Base-by-base conservation (phyloP, 1,284 basidiomycete species). In the Cutaneotrichosporon arboriforme region DNA sequence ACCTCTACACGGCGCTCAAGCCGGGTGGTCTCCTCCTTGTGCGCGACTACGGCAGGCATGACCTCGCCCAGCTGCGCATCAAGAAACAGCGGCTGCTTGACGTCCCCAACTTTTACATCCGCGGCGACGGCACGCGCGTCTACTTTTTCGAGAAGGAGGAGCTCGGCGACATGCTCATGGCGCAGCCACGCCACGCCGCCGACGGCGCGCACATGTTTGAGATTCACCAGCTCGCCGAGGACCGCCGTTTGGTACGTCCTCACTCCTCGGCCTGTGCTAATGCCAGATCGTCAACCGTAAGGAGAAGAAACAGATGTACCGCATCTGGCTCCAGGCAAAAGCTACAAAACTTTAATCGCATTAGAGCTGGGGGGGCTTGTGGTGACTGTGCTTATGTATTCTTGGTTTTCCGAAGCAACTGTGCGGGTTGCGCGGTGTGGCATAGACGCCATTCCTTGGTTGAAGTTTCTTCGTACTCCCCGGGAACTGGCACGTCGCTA, bases 121-220 rank as follows among this genome's bases (percentile, higher is more conserved):
- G 94, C 44, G 94, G 94, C 1, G 94, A 98, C 74, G 94, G 93
- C 61, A 98, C 94, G 0, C 80, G 96, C 34, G 93, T 97, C 0
- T 97, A 96, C 73, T 97, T 96, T 72, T 97, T 97, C 65, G 87
- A 61, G 18, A 64, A 65, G 89, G 90, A 92, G 63, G 90, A 96
- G 71, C 76, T 96, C 0, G 82, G 86, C 0, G 70, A 83, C 35
- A 78, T 94, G 48, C 88, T 94, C 67, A 88, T 87, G 1, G 85
- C 85, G 2, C 69, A 78, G 1, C 78, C 66, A 12, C 46, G 48
- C 13, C 52, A 35, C 14, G 33, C 21, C 5, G 37, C n/a, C 10
- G 54, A 15, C 14, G 54, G 40, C 41, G 48, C 33, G n/a, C 45
- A 51, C 34, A 74, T 88, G 44, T 92, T 96, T 72, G 67, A 77